Percentiles rank a stretch among this genome's conserved stretches.
Conservation (phyloP, 177 flowering plant species). For the Vitis hybrid region DNA sequence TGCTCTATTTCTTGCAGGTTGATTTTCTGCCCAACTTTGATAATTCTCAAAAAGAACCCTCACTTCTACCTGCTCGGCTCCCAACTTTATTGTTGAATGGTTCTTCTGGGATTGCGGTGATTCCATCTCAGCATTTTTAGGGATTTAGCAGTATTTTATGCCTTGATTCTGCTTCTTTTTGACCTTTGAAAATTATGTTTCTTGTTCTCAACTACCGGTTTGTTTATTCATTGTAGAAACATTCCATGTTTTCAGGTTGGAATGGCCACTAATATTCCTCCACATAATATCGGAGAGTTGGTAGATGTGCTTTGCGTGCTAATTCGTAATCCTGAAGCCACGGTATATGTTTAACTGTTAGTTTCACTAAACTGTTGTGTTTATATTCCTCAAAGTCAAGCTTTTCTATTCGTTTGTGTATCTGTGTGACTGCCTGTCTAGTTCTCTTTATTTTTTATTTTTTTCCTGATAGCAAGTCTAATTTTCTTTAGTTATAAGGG, state of each 20-base stretch:
- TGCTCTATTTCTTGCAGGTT: slow-evolving; percentile 57
- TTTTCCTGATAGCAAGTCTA: too few relatives aligned
- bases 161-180: not conserved
- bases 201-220: not conserved
- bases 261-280: slow-evolving; percentile 99
- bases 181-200: not conserved
- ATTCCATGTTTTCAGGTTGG: slow-evolving; percentile 65
- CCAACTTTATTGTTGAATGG: slow-evolving; percentile 90
- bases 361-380: not conserved
- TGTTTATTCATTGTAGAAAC: slow-evolving; percentile 1
- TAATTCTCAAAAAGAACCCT: slow-evolving; percentile 90
- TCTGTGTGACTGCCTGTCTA: not conserved
- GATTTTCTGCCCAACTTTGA: slow-evolving; percentile 95
- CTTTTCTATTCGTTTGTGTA: too few relatives aligned
- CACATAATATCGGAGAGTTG: slow-evolving; percentile 98
- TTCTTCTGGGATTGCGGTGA: slow-evolving; percentile 96
- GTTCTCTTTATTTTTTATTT: not conserved
- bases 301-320: slow-evolving; percentile 89
- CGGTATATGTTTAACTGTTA: slow-evolving; percentile 38
- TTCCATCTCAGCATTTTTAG: slow-evolving; percentile 2
- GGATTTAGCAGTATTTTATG: not conserved
- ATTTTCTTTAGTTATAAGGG: too few relatives aligned
- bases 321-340: slow-evolving; percentile 89
- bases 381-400: too few relatives aligned
- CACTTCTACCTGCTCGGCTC: slow-evolving; percentile 86